A percentile compares a stretch with the other conserved stretches of the same genome.
Conservation (phyloP, 2,329 filamentous ascomycete genomes). For the Colletotrichum euphorbiae region DNA sequence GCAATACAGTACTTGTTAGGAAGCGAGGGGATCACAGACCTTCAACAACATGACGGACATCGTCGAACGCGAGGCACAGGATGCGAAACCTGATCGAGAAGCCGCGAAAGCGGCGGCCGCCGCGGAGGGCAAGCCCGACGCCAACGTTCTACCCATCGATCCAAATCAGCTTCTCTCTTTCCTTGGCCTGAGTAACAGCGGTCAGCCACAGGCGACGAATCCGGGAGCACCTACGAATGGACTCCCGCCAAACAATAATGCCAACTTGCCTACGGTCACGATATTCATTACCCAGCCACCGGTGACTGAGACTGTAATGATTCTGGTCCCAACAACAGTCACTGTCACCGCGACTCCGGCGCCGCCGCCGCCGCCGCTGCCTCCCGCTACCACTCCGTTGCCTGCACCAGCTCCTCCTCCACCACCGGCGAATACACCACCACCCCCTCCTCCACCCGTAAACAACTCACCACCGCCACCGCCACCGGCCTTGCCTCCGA, state of each 20-base stretch:
- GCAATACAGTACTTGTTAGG: not conserved
- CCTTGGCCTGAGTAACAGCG: not conserved
- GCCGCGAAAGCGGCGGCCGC: constrained; percentile 13
- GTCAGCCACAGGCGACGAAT: not conserved
- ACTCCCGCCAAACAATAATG: constrained; percentile 32
- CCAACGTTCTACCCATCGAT: constrained; percentile 26
- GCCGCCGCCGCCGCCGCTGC: constrained; percentile 1
- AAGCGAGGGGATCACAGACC: not conserved
- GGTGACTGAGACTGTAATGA: constrained; percentile 26
- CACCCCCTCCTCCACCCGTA: constrained; percentile 2
- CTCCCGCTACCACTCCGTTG: not conserved
- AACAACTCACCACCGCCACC: constrained; percentile 1
- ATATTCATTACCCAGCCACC: constrained; percentile 26
- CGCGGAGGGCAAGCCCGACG: not conserved
- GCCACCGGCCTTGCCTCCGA: not conserved
- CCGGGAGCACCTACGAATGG: not conserved
- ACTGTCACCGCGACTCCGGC: constrained; percentile 28
- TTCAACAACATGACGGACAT: not conserved
- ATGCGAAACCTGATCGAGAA: constrained; percentile 5
- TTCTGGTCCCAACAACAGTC: constrained; percentile 25
- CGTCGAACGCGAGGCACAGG: constrained; percentile 4
- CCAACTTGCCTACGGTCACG: constrained; percentile 34
- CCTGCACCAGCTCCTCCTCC: constrained; percentile 9
- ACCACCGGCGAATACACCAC: constrained; percentile 2
- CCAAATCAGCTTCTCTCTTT: constrained; percentile 32